Conservation (phyloP, 2,329 filamentous ascomycete genomes). For the Epichloe amarillans region DNA sequence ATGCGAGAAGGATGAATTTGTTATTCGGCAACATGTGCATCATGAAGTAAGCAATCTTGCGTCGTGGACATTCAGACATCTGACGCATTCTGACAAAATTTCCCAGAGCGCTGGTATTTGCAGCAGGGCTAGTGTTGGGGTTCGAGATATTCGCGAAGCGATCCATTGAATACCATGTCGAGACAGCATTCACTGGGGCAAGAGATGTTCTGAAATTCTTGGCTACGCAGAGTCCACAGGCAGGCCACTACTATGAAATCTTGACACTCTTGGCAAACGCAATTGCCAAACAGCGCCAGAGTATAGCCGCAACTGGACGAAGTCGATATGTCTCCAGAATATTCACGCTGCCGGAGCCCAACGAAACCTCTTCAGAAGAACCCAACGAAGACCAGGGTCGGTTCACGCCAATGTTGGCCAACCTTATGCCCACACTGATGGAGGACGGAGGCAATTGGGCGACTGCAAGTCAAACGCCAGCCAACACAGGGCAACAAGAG, state of each 20-base stretch:
- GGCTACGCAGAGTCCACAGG: slow-evolving; percentile 37
- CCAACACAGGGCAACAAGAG: slow-evolving; percentile 5
- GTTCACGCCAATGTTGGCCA: neutral
- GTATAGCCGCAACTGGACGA: slow-evolving; percentile 10
- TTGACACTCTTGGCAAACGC: slow-evolving; percentile 32
- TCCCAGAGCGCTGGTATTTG: slow-evolving; percentile 37
- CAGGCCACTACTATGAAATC: slow-evolving; percentile 44
- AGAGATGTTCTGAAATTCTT: slow-evolving; percentile 35
- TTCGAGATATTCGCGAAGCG: slow-evolving; percentile 40
- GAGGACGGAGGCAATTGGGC: slow-evolving; percentile 6
- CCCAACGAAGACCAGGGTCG: neutral
- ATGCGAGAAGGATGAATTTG: slow-evolving; percentile 29
- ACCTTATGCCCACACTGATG: neutral
- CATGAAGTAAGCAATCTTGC: slow-evolving; percentile 32
- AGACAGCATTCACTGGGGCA: slow-evolving; percentile 35
- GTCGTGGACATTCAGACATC: no score
- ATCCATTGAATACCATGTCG: slow-evolving; percentile 29
- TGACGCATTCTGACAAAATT: no score
- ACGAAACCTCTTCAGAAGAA: neutral
- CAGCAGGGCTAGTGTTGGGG: slow-evolving; percentile 41
- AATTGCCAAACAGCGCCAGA: slow-evolving; percentile 25
- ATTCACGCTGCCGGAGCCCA: slow-evolving; percentile 9
- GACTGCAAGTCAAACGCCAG: slow-evolving; percentile 1
- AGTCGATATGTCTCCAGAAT: slow-evolving; percentile 17
- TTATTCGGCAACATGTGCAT: slow-evolving; percentile 44